Percentiles rank a stretch among this genome's conserved stretches.
Evolutionary conservation across 202 grass and related monocot species (phyloP).

Genomic region (Digitaria exilis): DNA sequence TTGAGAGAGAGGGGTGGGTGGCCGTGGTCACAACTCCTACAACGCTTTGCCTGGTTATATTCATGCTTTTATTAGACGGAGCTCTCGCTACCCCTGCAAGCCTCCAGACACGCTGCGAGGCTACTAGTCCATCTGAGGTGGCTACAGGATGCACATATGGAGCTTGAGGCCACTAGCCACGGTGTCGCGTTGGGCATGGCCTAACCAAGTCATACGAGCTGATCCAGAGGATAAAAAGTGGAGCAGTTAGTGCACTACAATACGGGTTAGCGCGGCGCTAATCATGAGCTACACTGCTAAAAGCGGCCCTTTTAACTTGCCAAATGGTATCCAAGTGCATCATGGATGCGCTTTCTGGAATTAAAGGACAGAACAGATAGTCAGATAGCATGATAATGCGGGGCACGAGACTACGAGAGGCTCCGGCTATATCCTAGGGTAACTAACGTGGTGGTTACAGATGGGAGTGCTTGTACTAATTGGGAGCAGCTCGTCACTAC

Average conservation of each 20-base stretch:
- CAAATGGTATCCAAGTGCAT: not conserved
- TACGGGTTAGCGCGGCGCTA: conserved; percentile 30
- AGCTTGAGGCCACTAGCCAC: too few species aligned
- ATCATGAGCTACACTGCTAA: conserved; percentile 2
- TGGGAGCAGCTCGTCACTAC: not conserved
- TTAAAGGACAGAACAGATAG: not conserved
- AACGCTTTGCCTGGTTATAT: too few species aligned
- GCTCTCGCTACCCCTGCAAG: too few species aligned
- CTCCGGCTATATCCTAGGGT: not conserved
- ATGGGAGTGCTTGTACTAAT: not conserved
- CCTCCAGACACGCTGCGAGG: too few species aligned
- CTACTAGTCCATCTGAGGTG: too few species aligned
- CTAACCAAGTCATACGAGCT: not conserved
- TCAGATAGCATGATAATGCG: not conserved
- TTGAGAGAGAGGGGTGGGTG: too few species aligned
- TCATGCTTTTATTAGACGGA: too few species aligned
- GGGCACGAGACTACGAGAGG: not conserved
- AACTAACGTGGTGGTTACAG: not conserved
- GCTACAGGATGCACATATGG: too few species aligned
- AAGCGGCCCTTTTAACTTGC: not conserved
- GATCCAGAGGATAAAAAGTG: not conserved
- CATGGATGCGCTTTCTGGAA: not conserved
- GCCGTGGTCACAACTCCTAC: too few species aligned
- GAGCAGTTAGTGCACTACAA: not conserved
- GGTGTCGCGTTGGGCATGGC: too few species aligned